phyloP scores from a whole-genome alignment of 2,329 filamentous ascomycete species.

The Penicillium crustosum region DNA sequence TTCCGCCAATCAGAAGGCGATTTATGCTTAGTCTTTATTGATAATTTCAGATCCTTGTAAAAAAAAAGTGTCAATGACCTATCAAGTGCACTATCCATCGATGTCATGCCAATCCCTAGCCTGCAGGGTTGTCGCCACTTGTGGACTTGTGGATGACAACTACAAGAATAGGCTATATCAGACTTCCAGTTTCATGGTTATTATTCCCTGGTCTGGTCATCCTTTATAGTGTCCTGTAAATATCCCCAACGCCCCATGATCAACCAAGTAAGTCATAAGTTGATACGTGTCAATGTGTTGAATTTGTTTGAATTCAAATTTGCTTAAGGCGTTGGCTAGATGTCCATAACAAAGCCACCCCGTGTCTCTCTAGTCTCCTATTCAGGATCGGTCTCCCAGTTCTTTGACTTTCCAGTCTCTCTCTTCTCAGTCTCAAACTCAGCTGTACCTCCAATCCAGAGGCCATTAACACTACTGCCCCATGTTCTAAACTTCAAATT shows the following conservation, averaged over 20 bases:
- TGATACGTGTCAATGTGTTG: background rate
- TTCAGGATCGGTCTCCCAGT: background rate
- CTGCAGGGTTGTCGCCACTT: background rate
- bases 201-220: background rate
- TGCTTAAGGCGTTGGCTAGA: background rate
- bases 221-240: background rate
- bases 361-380: background rate
- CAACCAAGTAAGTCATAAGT: background rate
- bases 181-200: background rate
- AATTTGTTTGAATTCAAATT: background rate
- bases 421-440: background rate
- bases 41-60: background rate
- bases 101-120: background rate
- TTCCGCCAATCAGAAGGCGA: background rate
- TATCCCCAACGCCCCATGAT: background rate
- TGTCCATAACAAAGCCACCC: background rate
- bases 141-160: background rate
- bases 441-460: slow-evolving; percentile 12
- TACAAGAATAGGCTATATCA: background rate
- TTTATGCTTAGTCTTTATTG: background rate
- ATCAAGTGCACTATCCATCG: background rate
- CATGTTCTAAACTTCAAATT: background rate
- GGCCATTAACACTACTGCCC: slow-evolving; percentile 5
- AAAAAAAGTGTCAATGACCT: background rate
- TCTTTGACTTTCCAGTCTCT: background rate